A percentile compares a stretch with the other conserved stretches of the same genome.
phyloP scores from a whole-genome alignment of 2,329 filamentous ascomycete genomes.

The Microsporum canis region DNA sequence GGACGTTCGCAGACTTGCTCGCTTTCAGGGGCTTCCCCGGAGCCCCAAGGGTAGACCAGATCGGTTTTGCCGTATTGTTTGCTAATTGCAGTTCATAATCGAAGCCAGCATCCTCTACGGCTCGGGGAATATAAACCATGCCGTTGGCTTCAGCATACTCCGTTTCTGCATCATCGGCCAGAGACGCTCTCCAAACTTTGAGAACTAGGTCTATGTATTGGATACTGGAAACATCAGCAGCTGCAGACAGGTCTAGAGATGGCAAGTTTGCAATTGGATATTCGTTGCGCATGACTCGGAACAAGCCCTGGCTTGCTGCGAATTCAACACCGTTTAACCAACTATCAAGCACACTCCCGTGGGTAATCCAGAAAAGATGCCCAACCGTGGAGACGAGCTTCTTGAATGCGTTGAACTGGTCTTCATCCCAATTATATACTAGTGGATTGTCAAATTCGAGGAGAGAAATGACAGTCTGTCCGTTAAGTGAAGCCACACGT shows the following conservation, averaged over 20 bases:
- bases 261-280: background rate
- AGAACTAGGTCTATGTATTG: background rate
- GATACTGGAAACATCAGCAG: background rate
- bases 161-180: background rate
- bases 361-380: slow-evolving; percentile 6
- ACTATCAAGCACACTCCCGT: background rate
- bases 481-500: background rate
- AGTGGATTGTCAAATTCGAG: slow-evolving; percentile 22
- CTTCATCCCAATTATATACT: slow-evolving; percentile 18
- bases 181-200: background rate
- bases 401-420: slow-evolving; percentile 21
- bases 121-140: slow-evolving; percentile 1
- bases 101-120: slow-evolving; percentile 2
- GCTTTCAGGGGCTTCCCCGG: background rate
- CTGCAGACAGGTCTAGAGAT: slow-evolving; percentile 2
- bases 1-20: background rate
- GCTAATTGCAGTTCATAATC: background rate
- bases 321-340: slow-evolving; percentile 5
- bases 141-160: slow-evolving; percentile 2
- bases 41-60: background rate
- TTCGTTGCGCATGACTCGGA: background rate
- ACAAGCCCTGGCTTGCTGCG: slow-evolving; percentile 5
- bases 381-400: slow-evolving; percentile 12
- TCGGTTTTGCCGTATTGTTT: background rate
- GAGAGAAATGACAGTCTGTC: slow-evolving; percentile 21